phyloP scores from a whole-genome alignment of 2,329 filamentous ascomycete genomes.

The Colletotrichum sp. region DNA sequence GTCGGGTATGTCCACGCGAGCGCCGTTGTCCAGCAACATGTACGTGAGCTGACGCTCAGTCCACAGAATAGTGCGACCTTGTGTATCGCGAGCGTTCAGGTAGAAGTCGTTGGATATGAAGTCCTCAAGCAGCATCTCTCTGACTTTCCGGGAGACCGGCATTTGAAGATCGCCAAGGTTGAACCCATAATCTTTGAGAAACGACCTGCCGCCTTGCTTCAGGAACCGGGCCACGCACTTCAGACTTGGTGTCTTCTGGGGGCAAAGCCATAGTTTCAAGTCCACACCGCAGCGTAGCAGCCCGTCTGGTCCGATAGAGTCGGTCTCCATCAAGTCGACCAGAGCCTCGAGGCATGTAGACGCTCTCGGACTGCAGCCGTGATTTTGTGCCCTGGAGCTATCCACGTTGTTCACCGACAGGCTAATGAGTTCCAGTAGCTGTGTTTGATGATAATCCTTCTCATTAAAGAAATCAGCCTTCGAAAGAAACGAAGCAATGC shows the following conservation, averaged over 20 bases:
- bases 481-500: neutral
- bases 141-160: neutral
- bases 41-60: neutral
- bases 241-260: neutral
- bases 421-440: neutral
- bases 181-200: neutral
- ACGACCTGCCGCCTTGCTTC: neutral
- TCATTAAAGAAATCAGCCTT: neutral
- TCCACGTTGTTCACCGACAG: neutral
- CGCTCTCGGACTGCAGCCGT: neutral
- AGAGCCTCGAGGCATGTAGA: neutral
- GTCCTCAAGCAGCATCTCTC: neutral
- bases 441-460: neutral
- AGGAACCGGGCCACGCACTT: neutral
- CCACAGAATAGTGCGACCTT: neutral
- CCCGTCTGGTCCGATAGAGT: neutral
- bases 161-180: neutral
- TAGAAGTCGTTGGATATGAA: neutral
- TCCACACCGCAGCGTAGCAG: fast-evolving
- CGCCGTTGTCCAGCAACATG: neutral
- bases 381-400: neutral
- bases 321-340: neutral
- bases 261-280: neutral
- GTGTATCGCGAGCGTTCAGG: neutral
- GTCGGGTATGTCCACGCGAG: neutral